Base-by-base conservation (phyloP, 768 basidiomycete species). In the Lactarius sp. region DNA sequence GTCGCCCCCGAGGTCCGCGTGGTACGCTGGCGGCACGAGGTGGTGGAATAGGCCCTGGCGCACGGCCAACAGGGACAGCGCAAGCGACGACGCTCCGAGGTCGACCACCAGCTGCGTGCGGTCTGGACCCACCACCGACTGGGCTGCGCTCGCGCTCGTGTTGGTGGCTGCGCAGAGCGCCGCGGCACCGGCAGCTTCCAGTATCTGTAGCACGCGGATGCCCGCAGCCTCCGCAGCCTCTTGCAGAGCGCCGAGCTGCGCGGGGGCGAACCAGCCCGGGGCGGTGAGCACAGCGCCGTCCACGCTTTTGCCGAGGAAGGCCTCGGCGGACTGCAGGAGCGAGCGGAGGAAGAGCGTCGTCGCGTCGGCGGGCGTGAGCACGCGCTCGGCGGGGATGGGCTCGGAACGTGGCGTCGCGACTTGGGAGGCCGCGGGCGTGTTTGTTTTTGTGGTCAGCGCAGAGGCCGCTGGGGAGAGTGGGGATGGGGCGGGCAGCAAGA, bases 141-240 rank as follows among this genome's bases (percentile, higher is more conserved):
- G 79, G 2, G 75, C 18, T 74, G 0, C 80, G 75, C 39, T 42
- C 16, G 33, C 36, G 85, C 82, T 22, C 36, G 20, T 51, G 20
- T 57, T 59, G 27, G 57, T 1, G 34, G 57, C 44, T 5, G 85
- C 83, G 9, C 80, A 80, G 2, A 82, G 80, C 1, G 83, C 80
- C 0, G 85, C 88, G 2, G 94, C 94, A 34, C 85, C 93, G 0
- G 88, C 83, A 68, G 98, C 94, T 56, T 96, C 92, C 6, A 98
- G 75, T 9, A 98, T 81, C 73, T 97, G 93, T 9, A 95, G 75
- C 18, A 98, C 88, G 44, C 81, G 80, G 41, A 98, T 81, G 20
- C 90, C 96, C 3, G 93, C 95, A 41, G 85, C 86, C 7, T 81
- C 77, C 1, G 92, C 90, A 0, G 93, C 92, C 56, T 81, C 79